Conservation (phyloP, 2,329 filamentous ascomycete genomes). For the Chrysoporthe puriensis region DNA sequence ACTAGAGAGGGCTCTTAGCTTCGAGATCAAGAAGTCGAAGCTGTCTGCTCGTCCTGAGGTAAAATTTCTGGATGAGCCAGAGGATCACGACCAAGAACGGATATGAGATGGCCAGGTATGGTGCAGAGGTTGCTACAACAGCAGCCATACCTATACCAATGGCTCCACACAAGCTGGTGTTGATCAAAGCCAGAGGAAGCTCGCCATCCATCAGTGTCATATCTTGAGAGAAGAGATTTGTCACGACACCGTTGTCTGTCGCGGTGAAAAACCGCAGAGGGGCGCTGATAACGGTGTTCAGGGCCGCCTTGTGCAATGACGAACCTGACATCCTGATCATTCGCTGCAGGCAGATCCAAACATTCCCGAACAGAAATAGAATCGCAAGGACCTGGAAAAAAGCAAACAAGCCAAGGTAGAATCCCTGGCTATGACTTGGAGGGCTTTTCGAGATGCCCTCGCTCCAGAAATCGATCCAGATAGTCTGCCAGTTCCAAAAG, state of each 20-base stretch:
- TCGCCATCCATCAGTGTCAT: slow-evolving; percentile 45
- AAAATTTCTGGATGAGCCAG: slow-evolving; percentile 58
- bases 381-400: slow-evolving; percentile 16
- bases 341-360: background rate
- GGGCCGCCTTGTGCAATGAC: slow-evolving; percentile 33
- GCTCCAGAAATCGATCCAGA: slow-evolving; percentile 39
- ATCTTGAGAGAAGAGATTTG: slow-evolving; percentile 48
- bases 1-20: slow-evolving; percentile 62
- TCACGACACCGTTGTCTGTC: slow-evolving; percentile 41
- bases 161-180: slow-evolving; percentile 32
- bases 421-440: slow-evolving; percentile 2
- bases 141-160: slow-evolving; percentile 34
- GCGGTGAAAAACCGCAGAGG: slow-evolving; percentile 41
- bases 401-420: slow-evolving; percentile 21
- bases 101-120: slow-evolving; percentile 45
- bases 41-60: slow-evolving; percentile 64
- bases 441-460: slow-evolving; percentile 6
- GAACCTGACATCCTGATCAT: slow-evolving; percentile 11
- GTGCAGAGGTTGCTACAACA: slow-evolving; percentile 37
- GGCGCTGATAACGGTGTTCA: slow-evolving; percentile 40
- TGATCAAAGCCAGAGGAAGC: slow-evolving; percentile 39
- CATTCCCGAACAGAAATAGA: slow-evolving; percentile 1
- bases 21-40: slow-evolving; percentile 65
- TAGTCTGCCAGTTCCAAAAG: slow-evolving; percentile 35
- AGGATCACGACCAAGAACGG: slow-evolving; percentile 51